Evolutionary conservation across 805 yeast genomes (phyloP), one percentile per base, ranked within the genome.

Genomic region (Candida nemodendra): DNA sequence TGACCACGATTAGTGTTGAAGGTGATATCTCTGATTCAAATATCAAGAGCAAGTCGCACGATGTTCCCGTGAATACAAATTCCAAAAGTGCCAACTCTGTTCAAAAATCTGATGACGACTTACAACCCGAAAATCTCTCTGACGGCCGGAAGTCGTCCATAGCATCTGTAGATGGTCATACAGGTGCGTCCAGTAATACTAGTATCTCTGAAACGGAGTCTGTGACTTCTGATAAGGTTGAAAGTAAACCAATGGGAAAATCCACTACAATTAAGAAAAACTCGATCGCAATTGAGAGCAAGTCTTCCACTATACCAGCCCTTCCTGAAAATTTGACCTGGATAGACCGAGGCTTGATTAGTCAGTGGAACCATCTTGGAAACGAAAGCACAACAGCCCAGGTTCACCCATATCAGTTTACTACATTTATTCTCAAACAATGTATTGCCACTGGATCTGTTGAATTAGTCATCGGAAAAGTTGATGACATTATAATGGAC

Each of bases 371-470:
- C 2, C 73, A 78, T 7, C 64, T 91, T 34, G 97, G 98, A 21
- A 91, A 85, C 16, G 74, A 77, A 21, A 90, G 83, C 44, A 80
- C 95, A 11, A 91, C 97, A 1, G 98, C 97, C 0, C 98, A 93
- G 64, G 96, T 93, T 5, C 97, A 91, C 58, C 98, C 99, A 2
- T 88, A 84, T 65, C 83, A 83, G 56, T 90, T 93, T 64, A 91
- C 98, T n/a, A 84, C 83, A 38, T 85, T 76, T 56, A 69, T 91
- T 9, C 65, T 91, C 44, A 77, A 79, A 47, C 83, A 86, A 55
- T 95, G 95, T 33, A 76, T 84, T 50, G 88, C 84, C 48, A 66
- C 83, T 2, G 95, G 93, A 7, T 78, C 84, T 14, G 85, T 90
- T n/a, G 93, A 85, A 50, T 66, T 93, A 28, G 72, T 91, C 9